Evolutionary conservation across 2,329 filamentous ascomycete genomes (phyloP).

Genomic region (Escovopsis sp.): DNA sequence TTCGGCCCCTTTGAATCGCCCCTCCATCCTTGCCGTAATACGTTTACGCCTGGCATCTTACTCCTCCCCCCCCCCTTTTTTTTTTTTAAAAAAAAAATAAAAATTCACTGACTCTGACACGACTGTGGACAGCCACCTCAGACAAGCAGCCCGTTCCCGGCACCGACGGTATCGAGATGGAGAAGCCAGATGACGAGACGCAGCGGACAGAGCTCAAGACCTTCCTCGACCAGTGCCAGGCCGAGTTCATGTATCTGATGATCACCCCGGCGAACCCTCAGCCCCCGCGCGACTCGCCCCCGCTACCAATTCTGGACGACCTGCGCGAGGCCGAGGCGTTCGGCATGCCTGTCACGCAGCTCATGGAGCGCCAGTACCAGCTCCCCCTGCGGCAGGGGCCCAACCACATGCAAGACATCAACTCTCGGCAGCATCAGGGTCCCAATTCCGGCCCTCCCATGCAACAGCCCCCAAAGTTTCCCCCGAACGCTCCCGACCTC

Average conservation of each 20-base stretch:
- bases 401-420: slow-evolving; percentile 43
- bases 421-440: slow-evolving; percentile 36
- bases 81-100: too few species aligned
- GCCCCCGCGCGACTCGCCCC: slow-evolving; percentile 48
- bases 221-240: slow-evolving; percentile 50
- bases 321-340: slow-evolving; percentile 40
- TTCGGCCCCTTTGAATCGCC: too few species aligned
- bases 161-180: slow-evolving; percentile 31
- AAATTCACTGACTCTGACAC: too few species aligned
- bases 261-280: slow-evolving; percentile 50
- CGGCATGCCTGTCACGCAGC: slow-evolving; percentile 29
- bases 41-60: too few species aligned
- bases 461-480: slow-evolving; percentile 22
- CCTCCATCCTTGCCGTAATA: too few species aligned
- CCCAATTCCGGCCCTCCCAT: slow-evolving; percentile 45
- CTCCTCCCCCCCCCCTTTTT: too few species aligned
- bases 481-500: slow-evolving; percentile 21
- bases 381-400: slow-evolving; percentile 29
- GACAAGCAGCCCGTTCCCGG: slow-evolving; percentile 29
- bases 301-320: slow-evolving; percentile 43
- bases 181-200: slow-evolving; percentile 34
- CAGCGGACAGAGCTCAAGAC: slow-evolving; percentile 40
- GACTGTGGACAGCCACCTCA: slow-evolving; percentile 13
- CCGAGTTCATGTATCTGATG: slow-evolving; percentile 55
- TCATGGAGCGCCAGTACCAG: slow-evolving; percentile 25